Evolutionary conservation across 805 yeast genomes (phyloP).

Genomic region (Monosporozyma solicola): DNA sequence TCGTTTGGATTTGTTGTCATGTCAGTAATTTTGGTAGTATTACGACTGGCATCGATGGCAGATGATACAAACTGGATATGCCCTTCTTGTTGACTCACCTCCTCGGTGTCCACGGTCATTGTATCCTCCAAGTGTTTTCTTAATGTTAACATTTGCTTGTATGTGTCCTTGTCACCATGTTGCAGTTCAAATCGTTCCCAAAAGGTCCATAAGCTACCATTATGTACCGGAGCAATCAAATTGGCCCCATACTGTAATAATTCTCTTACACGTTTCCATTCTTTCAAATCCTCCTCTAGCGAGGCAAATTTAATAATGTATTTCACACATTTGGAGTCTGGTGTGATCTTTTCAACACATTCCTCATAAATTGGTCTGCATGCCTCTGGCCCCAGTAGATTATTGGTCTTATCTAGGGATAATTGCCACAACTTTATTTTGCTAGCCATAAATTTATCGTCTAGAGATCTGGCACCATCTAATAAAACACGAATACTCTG

Average conservation of each 20-base stretch:
- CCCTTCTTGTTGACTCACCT: constrained; percentile 17
- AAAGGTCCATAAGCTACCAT: constrained; percentile 42
- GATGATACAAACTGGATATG: constrained; percentile 42
- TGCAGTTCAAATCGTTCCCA: constrained; percentile 73
- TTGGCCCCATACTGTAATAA: constrained; percentile 49
- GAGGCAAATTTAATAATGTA: constrained; percentile 47
- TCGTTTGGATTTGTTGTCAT: constrained; percentile 5
- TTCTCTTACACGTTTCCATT: constrained; percentile 53
- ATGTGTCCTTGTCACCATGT: constrained; percentile 61
- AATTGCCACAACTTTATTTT: constrained; percentile 38
- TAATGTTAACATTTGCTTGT: constrained; percentile 60
- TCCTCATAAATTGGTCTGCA: constrained; percentile 43
- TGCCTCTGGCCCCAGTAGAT: constrained; percentile 34
- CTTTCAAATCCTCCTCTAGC: constrained; percentile 46
- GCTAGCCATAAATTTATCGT: constrained; percentile 13
- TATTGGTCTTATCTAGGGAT: constrained; percentile 34
- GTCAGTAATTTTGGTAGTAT: background rate
- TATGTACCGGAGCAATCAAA: constrained; percentile 29
- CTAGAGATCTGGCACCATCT: constrained; percentile 28
- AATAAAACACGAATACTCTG: constrained; percentile 43
- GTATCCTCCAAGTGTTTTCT: constrained; percentile 37
- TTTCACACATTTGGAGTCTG: constrained; percentile 34
- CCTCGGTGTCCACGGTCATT: constrained; percentile 25
- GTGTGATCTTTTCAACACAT: constrained; percentile 39
- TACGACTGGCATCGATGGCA: constrained; percentile 7